Evolutionary conservation across 2,329 filamentous ascomycete genomes (phyloP), one percentile per base, ranked within the genome.

Genomic region (Claviceps maximensis): DNA sequence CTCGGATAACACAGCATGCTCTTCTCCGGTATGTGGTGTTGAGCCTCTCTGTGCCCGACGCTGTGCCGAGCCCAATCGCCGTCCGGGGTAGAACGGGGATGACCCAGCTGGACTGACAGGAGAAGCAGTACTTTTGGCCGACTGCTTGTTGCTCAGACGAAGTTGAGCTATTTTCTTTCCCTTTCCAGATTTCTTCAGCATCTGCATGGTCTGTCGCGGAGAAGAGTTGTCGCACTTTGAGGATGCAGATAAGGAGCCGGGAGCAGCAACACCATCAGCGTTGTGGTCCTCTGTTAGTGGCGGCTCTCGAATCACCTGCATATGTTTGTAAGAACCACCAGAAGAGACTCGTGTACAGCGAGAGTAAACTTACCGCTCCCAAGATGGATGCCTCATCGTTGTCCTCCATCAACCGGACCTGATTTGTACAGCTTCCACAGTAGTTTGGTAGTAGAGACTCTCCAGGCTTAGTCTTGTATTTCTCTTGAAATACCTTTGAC

Each of bases 381-480:
- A 56, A 21, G 15, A 61, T 55, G 21, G 67, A 68, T 2, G 52
- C 48, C 2, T 67, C 64, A 2, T 57, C 55, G 2, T 63, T 56
- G 15, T 50, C 57, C 47, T 61, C 65, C 9, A 56, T 50, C 2
- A 44, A 53, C 8, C 57, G 59, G n/a, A 62, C 56, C 17, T 66
- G 61, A 12, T 48, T 29, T 15, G 56, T 53, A 50, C 67, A 70
- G 13, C 46, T 55, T 19, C 51, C 53, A 47, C 67, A 70, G 50
- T 69, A 69, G 47, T 69, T 70, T 15, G 59, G 61, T 9, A 64
- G 52, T 17, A 68, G 54, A 1, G 59, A 53, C 23, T 61, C 58
- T 8, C 63, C 66, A 21, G 59, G 55, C 1, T 56, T 47, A 12
- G 57, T 17, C 48, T 51, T 44, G 23, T 63, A 53, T n/a, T 49